Base-by-base conservation (phyloP, 2,329 filamentous ascomycete species). In the Phoma herbarum region DNA sequence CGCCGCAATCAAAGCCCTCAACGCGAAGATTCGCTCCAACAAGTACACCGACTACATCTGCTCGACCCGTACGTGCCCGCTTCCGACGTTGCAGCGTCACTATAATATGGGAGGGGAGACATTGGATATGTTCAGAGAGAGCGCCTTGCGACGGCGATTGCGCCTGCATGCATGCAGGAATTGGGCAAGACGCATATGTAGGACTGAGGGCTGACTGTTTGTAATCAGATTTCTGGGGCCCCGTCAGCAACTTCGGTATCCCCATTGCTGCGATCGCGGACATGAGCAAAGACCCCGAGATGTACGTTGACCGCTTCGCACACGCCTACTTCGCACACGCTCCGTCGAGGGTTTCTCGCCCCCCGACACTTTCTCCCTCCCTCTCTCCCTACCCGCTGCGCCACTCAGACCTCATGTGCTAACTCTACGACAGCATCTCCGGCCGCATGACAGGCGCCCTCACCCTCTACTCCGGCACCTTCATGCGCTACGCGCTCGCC, bases 401-500 rank as follows among this genome's bases (percentile, higher is more conserved):
- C n/a, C n/a, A n/a, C n/a, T n/a, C n/a, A n/a, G n/a, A n/a, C n/a
- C n/a, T n/a, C n/a, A n/a, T n/a, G n/a, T n/a, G n/a, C n/a, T n/a
- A n/a, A n/a, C n/a, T n/a, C n/a, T n/a, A n/a, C n/a, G n/a, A 50
- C 60, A 89, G 86, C 69, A 88, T 89, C 75, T 89, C 86, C 63
- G 87, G 86, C 62, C 79, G 80, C 64, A 88, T 89, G 85, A 89
- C 87, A 56, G 79, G 77, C 68, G 85, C 86, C 44, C 81, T 89
- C 26, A 79, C 82, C 65, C 73, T 86, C 74, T 89, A 89, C 81
- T 85, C 84, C 23, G 85, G 75, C 45, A 86, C 85, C 58, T 89
- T 89, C 79, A 88, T 88, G 86, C 86, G 87, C 74, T 89, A 89
- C 79, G 79, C 87, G 58, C 74, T 89, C 62, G 86, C 87, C 61